Conservation (phyloP, 192 early-diverging fungal species). For the Dissophora globulifera region DNA sequence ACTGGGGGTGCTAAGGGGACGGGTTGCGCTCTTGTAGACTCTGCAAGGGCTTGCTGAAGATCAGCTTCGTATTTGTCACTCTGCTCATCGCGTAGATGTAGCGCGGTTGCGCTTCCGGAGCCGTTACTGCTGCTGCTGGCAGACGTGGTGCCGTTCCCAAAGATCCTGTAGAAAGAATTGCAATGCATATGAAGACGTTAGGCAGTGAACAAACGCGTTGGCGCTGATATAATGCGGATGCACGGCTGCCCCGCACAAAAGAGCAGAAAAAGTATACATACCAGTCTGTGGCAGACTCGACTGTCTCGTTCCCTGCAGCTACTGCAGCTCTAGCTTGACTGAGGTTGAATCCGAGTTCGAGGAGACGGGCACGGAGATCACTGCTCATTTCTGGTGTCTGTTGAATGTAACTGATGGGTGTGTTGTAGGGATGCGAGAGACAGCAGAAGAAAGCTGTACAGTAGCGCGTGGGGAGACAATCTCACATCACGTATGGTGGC, state of each 20-base stretch:
- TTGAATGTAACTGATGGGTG: too few species aligned
- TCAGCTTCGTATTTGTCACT: constrained; percentile 24
- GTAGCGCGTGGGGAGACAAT: not conserved
- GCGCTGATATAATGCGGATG: too few species aligned
- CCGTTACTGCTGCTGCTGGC: not conserved
- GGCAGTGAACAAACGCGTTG: not conserved
- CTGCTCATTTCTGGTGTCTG: constrained; percentile 16
- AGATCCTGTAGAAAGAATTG: constrained; percentile 23
- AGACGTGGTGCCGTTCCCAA: constrained; percentile 13
- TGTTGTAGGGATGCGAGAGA: not conserved
- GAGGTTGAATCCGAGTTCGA: constrained; percentile 45
- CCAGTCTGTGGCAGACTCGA: constrained; percentile 39
- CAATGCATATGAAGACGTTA: not conserved
- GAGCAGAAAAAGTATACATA: too few species aligned
- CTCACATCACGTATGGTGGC: too few species aligned
- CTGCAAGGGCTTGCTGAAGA: constrained; percentile 25
- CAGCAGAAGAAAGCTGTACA: too few species aligned
- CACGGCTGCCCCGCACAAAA: too few species aligned
- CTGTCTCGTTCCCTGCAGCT: constrained; percentile 30
- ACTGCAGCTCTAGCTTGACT: constrained; percentile 47
- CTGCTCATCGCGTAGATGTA: constrained; percentile 12
- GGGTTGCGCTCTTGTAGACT: not conserved
- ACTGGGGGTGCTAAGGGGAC: not conserved
- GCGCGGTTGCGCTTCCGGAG: not conserved
- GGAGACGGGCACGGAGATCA: constrained; percentile 39